Base-by-base conservation (phyloP, 1,284 basidiomycete genomes). In the Fomes fomentarius region DNA sequence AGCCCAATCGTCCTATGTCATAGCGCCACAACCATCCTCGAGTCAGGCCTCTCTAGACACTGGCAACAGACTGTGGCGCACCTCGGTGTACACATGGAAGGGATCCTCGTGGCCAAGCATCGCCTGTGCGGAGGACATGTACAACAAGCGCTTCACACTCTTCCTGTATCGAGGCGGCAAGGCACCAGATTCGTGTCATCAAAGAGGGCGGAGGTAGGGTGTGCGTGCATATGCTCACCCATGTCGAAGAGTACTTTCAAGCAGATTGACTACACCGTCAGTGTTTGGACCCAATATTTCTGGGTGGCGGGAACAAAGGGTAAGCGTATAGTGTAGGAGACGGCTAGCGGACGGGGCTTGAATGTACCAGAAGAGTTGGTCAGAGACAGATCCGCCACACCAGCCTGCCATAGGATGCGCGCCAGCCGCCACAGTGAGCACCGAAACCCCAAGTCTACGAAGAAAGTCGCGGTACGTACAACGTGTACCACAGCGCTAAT, bases 1-100 rank as follows among this genome's bases (percentile, higher is more conserved):
- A 69, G 91, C 89, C 89, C 89, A 93, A 66, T 89, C 80, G 1
- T 65, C 59, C 57, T 82, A 77, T 26, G 67, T 26, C 11, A 41
- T 25, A 15, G 9, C n/a, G 70, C 57, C 73, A 76, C 5, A 15
- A 33, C 31, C 10, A 33, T 11, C 5, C 15, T 10, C 24, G 19
- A 49, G 51, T 33, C 12, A 33, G 52, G 45, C 17, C 38, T 34
- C 26, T 24, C 12, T 10, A 10, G n/a, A 10, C 25, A 21, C 9
- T 12, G 5, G 5, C 28, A 3, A 69, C 63, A 45, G 73, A 69
- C 24, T 80, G 57, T 46, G 85, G 69, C 6, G 83, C 69, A 1
- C 80, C 84, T 56, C 57, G 12, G 47, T 52, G 35, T 59, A 59
- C 33, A 61, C 33, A 39, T 56, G 56, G 25, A 45, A 49, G 28